These are phyloP conservation scores for Penicillium frequentans DNA, from an alignment of 2,329 filamentous ascomycete species.

Conservation along the genomic window DNA sequence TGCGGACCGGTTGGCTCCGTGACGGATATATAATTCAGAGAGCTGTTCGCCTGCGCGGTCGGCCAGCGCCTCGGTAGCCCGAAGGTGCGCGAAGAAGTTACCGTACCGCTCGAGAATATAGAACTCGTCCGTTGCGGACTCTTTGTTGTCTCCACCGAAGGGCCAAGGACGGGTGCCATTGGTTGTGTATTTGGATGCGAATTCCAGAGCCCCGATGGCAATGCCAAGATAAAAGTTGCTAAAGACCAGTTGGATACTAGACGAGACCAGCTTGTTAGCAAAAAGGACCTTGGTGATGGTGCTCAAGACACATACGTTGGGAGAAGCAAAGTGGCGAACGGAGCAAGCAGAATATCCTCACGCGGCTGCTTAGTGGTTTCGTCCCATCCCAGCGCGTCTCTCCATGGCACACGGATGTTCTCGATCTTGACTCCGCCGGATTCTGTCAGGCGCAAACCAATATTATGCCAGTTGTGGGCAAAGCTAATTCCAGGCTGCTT, in stretches of 20 bases:
- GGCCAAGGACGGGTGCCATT: slow-evolving; percentile 63
- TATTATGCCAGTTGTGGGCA: slow-evolving; percentile 63
- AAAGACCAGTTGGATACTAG: slow-evolving; percentile 64
- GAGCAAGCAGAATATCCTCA: slow-evolving; percentile 51
- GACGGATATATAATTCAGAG: slow-evolving; percentile 47
- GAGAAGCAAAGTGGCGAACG: slow-evolving; percentile 59
- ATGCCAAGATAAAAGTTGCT: slow-evolving; percentile 67
- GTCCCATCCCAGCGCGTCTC: slow-evolving; percentile 64
- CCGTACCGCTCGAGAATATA: slow-evolving; percentile 66
- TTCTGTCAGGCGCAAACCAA: slow-evolving; percentile 64
- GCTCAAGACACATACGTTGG: slow-evolving; percentile 48
- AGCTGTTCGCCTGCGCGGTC: slow-evolving; percentile 57
- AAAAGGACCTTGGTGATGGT: neutral
- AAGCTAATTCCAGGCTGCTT: slow-evolving; percentile 57
- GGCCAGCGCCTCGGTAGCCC: slow-evolving; percentile 59
- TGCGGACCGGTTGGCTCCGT: slow-evolving; percentile 39
- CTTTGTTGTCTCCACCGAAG: slow-evolving; percentile 63
- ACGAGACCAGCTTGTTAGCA: neutral
- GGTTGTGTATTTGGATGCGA: slow-evolving; percentile 58
- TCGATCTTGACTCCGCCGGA: slow-evolving; percentile 63
- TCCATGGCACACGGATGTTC: slow-evolving; percentile 58
- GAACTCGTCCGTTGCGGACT: slow-evolving; percentile 61
- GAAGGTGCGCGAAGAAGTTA: slow-evolving; percentile 62
- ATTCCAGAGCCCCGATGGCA: slow-evolving; percentile 57
- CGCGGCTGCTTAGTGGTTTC: slow-evolving; percentile 51